Conservation (phyloP, 2,329 filamentous ascomycete genomes). For the Penicillium palitans region DNA sequence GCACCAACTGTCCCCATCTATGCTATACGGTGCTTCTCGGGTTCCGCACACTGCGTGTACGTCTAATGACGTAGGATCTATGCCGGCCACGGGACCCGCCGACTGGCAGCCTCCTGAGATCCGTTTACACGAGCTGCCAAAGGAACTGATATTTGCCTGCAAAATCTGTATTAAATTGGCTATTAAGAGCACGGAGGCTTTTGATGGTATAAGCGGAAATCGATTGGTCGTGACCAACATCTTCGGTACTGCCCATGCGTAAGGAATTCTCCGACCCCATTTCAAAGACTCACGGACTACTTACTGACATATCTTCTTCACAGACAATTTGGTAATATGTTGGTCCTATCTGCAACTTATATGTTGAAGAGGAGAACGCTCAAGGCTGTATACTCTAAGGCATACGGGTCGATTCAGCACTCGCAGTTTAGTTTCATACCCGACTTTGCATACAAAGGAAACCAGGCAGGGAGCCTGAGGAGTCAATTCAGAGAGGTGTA, state of each 20-base stretch:
- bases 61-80: conserved; percentile 37
- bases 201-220: conserved; percentile 7
- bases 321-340: conserved; percentile 94
- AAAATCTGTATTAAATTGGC: conserved; percentile 1
- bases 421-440: too few species aligned
- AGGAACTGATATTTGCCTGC: conserved; percentile 37
- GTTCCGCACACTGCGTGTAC: conserved; percentile 34
- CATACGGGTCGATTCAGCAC: too few species aligned
- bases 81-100: conserved; percentile 9
- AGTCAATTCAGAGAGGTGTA: too few species aligned
- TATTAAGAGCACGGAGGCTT: conserved; percentile 4
- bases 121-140: conserved; percentile 32
- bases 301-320: conserved; percentile 24
- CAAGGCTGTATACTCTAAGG: too few species aligned
- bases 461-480: too few species aligned
- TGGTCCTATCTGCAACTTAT: conserved; percentile 80
- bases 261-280: background rate
- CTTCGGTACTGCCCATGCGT: conserved; percentile 13
- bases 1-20: conserved; percentile 41
- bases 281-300: too few species aligned
- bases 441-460: too few species aligned
- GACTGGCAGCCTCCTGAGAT: conserved; percentile 18
- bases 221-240: conserved; percentile 8
- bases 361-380: conserved; percentile 41
- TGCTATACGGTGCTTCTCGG: conserved; percentile 26